Evolutionary conservation across 164 flowering plant genomes (phyloP).

Genomic region (Kalanchoe fedtschenkoi): DNA sequence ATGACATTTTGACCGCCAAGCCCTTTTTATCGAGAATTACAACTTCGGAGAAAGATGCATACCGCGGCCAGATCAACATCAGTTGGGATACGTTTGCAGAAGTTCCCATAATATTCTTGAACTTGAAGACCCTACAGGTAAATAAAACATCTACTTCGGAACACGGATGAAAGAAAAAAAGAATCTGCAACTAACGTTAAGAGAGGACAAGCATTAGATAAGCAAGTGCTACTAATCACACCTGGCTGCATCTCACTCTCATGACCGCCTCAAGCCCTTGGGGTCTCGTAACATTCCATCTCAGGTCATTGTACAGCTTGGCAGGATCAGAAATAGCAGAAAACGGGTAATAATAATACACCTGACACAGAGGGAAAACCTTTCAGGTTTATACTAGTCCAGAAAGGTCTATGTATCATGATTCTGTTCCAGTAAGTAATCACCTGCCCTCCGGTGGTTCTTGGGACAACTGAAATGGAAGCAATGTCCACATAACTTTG

Average conservation of each 20-base stretch:
- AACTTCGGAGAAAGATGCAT: conserved; percentile 15
- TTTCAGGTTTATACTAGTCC: neutral
- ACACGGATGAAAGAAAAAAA: neutral
- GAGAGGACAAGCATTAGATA: neutral
- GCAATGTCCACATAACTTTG: conserved; percentile 89
- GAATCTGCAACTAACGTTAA: neutral
- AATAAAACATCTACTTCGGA: neutral
- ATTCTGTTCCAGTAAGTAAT: too few species aligned
- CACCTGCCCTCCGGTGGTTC: conserved; percentile 99
- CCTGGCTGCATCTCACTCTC: conserved; percentile 99
- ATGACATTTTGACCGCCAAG: neutral
- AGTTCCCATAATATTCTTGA: conserved; percentile 91
- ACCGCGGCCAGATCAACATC: conserved; percentile 98
- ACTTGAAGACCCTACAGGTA: conserved; percentile 84
- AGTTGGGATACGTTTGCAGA: conserved; percentile 91
- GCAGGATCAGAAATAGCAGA: conserved; percentile 88
- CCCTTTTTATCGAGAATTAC: neutral
- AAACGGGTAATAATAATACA: conserved; percentile 86
- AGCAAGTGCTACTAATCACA: conserved; percentile 12
- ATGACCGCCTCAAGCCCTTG: conserved; percentile 99
- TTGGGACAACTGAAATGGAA: conserved; percentile 84
- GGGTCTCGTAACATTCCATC: conserved; percentile 96
- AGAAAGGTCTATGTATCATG: too few species aligned
- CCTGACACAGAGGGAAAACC: conserved; percentile 31
- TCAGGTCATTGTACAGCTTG: conserved; percentile 93